Evolutionary conservation across 2,329 filamentous ascomycete species (phyloP).

Genomic region (Metarhizium album): DNA sequence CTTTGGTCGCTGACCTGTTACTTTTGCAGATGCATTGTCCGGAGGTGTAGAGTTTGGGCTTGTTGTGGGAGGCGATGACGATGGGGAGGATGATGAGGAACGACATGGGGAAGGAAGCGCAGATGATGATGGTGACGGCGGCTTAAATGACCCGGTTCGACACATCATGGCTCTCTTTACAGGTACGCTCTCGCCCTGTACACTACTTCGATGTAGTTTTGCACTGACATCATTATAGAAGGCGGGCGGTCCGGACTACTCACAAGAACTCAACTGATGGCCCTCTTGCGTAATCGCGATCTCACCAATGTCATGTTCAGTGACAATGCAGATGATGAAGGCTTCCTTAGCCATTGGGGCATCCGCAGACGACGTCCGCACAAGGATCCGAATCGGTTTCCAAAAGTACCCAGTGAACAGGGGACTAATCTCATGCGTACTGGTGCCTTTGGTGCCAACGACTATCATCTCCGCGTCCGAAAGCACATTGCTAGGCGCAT

Average conservation of each 20-base stretch:
- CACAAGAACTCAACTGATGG: slow-evolving; percentile 27
- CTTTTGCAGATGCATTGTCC: slow-evolving; percentile 7
- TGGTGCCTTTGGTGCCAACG: slow-evolving; percentile 66
- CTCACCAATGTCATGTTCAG: slow-evolving; percentile 25
- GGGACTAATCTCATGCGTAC: slow-evolving; percentile 72
- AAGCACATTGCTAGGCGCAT: slow-evolving; percentile 59
- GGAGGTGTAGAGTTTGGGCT: slow-evolving; percentile 13
- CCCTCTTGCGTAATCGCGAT: slow-evolving; percentile 28
- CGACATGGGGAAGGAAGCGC: slow-evolving; percentile 17
- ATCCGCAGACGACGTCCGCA: slow-evolving; percentile 29
- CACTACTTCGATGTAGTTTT: neutral
- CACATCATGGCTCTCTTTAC: slow-evolving; percentile 22
- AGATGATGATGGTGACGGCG: slow-evolving; percentile 11
- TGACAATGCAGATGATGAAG: slow-evolving; percentile 26
- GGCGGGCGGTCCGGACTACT: slow-evolving; percentile 19
- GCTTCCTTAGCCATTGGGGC: slow-evolving; percentile 28
- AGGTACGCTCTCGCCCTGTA: slow-evolving; percentile 14
- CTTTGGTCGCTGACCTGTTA: neutral
- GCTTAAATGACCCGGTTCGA: slow-evolving; percentile 22
- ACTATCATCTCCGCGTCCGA: slow-evolving; percentile 39
- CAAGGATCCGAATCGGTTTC: slow-evolving; percentile 52
- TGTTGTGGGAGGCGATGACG: slow-evolving; percentile 12
- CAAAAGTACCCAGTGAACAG: slow-evolving; percentile 72
- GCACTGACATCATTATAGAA: slow-evolving; percentile 9
- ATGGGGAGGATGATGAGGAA: slow-evolving; percentile 15